Percentiles rank a stretch among this genome's conserved stretches.
phyloP scores from a whole-genome alignment of 2,329 filamentous ascomycete genomes.

The Paramyrothecium sp. region DNA sequence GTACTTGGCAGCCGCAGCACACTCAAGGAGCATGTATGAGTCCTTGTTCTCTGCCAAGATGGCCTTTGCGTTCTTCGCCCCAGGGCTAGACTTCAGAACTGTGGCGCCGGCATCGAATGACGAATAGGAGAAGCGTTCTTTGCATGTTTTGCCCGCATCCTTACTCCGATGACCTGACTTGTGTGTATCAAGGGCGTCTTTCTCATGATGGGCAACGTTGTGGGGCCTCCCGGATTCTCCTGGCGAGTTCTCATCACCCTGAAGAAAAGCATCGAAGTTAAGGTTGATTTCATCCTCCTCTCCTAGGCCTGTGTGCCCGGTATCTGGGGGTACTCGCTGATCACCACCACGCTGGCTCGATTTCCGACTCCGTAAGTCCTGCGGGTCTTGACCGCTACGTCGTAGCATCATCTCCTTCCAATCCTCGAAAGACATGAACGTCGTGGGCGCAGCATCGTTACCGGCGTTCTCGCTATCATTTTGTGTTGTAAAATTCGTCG shows the following conservation, averaged over 20 bases:
- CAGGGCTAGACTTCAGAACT: constrained; percentile 82
- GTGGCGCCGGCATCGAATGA: constrained; percentile 97
- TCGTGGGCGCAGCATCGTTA: constrained; percentile 20
- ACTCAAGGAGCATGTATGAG: constrained; percentile 96
- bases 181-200: constrained; percentile 46
- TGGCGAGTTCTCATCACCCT: constrained; percentile 14
- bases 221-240: constrained; percentile 12
- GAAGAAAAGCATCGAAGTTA: constrained; percentile 44
- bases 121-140: constrained; percentile 95
- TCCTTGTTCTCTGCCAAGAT: constrained; percentile 97
- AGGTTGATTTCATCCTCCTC: constrained; percentile 82
- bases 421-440: constrained; percentile 96
- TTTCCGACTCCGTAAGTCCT: constrained; percentile 66
- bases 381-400: constrained; percentile 71
- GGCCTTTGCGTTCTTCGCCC: constrained; percentile 83
- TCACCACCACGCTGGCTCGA: constrained; percentile 47
- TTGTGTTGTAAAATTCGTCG: not conserved
- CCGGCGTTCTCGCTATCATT: constrained; percentile 2
- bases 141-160: constrained; percentile 95
- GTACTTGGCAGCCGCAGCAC: constrained; percentile 83
- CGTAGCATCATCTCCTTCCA: constrained; percentile 95
- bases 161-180: constrained; percentile 70
- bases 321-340: constrained; percentile 52
- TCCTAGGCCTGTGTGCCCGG: constrained; percentile 75
- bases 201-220: constrained; percentile 32